Evolutionary conservation across 805 yeast genomes (phyloP).

Genomic region (Komagataella phaffii): DNA sequence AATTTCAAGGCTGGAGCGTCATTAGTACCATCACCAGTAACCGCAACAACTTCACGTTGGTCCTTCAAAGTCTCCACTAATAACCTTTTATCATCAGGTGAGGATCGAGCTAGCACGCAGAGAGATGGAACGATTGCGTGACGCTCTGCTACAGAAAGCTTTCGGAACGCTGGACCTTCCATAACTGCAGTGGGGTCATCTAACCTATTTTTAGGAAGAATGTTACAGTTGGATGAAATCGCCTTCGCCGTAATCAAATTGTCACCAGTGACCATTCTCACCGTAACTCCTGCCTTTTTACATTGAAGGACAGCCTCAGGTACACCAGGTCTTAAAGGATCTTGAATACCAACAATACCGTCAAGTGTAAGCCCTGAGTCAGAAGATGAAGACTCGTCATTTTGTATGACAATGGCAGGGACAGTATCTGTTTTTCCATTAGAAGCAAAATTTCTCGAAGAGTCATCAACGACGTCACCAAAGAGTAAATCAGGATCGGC

Average conservation of each 20-base stretch:
- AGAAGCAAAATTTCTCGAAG: constrained; percentile 8
- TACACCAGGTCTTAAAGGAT: constrained; percentile 87
- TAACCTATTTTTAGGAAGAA: constrained; percentile 38
- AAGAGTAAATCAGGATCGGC: constrained; percentile 31
- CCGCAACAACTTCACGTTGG: constrained; percentile 92
- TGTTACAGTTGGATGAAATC: constrained; percentile 79
- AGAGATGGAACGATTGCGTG: constrained; percentile 52
- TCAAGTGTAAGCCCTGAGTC: constrained; percentile 38
- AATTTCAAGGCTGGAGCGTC: constrained; percentile 95
- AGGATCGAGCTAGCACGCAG: constrained; percentile 82
- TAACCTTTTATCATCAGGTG: constrained; percentile 89
- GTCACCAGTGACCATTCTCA: constrained; percentile 98
- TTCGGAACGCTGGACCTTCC: constrained; percentile 90
- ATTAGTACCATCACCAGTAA: constrained; percentile 97
- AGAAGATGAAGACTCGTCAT: constrained; percentile 6
- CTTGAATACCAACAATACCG: constrained; percentile 84
- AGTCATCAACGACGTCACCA: constrained; percentile 16
- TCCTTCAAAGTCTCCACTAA: constrained; percentile 70
- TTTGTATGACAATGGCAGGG: constrained; percentile 16
- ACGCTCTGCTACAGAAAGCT: constrained; percentile 44
- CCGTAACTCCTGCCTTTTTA: constrained; percentile 83
- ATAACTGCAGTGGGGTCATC: constrained; percentile 49
- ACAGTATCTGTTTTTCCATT: constrained; percentile 1
- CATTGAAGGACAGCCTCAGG: constrained; percentile 81
- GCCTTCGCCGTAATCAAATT: constrained; percentile 85